Evolutionary conservation across 495 filamentous ascomycete species (phyloP), one percentile per base, ranked within the genome.

Genomic region (Trichocladium uniseriatum): DNA sequence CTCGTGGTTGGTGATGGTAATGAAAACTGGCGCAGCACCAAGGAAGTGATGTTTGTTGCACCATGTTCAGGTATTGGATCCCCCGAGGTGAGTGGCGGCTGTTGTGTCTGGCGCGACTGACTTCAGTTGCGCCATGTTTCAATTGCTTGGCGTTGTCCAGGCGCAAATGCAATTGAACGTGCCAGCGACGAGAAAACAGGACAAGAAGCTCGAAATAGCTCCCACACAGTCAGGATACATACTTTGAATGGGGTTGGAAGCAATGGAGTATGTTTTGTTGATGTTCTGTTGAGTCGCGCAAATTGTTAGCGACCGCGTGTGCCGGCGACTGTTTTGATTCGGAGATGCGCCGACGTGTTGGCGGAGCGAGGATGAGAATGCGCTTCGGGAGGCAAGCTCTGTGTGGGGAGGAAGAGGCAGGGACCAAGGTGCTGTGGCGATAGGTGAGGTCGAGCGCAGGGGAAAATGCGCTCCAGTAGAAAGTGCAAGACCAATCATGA

Each of bases 131-230:
- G n/a, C n/a, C n/a, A n/a, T n/a, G n/a, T n/a, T 27, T 27, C 8
- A 27, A 27, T n/a, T 24, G 24, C 39, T 49, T 49, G 47, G 37
- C 40, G 29, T 11, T 2, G 21, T 24, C 24, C 15, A 38, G 57
- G 57, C 60, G 60, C 66, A 66, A 61, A 56, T 35, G 52, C 60
- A 58, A 72, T 69, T 71, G 68, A 53, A 51, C 7, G 9, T 50
- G 60, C 43, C 55, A 51, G 60, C 53, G 58, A 53, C 51, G 55
- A 28, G 52, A 53, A 64, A 66, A 54, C 45, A 55, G 45, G 51
- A 58, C 54, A 60, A 58, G 57, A 67, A 66, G 58, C 56, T 62
- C 46, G 42, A 53, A 69, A 65, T 54, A 13, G 49, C 29, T 3
- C 32, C 20, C 20, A 51, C 20, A 38, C 45, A 34, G 51, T 13